phyloP scores from a whole-genome alignment of 1,284 basidiomycete genomes.

The Lignosus rhinocerotis region DNA sequence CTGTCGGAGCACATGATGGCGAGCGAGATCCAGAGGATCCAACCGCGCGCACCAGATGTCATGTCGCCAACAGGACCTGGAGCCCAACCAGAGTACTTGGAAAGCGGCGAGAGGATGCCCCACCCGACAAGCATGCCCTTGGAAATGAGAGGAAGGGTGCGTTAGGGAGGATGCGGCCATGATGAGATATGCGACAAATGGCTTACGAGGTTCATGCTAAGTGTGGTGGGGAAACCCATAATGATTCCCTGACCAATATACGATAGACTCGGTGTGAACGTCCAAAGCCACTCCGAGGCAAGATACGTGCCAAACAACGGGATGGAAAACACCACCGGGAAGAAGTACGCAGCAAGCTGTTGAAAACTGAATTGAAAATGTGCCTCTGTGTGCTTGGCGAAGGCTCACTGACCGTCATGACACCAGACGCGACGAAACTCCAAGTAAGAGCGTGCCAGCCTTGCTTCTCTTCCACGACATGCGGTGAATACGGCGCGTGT shows the following conservation, averaged over 20 bases:
- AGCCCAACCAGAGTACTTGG: conserved; percentile 85
- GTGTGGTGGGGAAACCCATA: conserved; percentile 94
- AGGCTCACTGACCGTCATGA: conserved; percentile 64
- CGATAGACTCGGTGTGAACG: conserved; percentile 89
- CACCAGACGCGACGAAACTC: conserved; percentile 74
- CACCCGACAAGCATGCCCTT: conserved; percentile 97
- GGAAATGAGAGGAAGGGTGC: conserved; percentile 4
- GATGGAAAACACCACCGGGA: conserved; percentile 88
- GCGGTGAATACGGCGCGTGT: conserved; percentile 2
- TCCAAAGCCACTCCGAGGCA: conserved; percentile 91
- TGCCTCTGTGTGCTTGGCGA: neutral
- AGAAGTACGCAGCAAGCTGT: conserved; percentile 81
- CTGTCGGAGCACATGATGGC: conserved; percentile 96
- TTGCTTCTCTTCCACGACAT: conserved; percentile 36
- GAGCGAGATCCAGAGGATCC: conserved; percentile 94
- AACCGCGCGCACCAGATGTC: conserved; percentile 82
- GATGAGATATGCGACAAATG: neutral
- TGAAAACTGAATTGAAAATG: neutral
- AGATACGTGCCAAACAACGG: conserved; percentile 89
- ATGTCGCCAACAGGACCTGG: conserved; percentile 87
- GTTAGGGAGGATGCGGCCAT: neutral
- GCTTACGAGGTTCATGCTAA: conserved; percentile 87
- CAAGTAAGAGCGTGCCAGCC: conserved; percentile 74
- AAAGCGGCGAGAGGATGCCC: conserved; percentile 87
- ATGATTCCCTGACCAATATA: conserved; percentile 96